Percentiles rank a stretch among this genome's conserved stretches.
Evolutionary conservation across 2,329 filamentous ascomycete genomes (phyloP).

Genomic region (Neonectria coccinea): DNA sequence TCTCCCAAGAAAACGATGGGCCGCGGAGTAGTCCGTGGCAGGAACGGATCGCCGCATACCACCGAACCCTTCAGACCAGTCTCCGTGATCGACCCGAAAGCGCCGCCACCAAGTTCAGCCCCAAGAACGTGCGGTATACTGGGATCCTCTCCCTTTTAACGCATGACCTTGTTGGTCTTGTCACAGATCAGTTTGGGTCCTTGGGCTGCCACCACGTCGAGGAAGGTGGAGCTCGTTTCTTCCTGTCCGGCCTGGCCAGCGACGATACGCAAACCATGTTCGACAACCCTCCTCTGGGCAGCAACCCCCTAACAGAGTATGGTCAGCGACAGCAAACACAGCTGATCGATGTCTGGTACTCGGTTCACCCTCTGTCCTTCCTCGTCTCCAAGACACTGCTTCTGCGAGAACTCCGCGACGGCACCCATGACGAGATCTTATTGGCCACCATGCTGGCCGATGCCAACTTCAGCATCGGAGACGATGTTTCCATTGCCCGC

Average conservation of each 20-base stretch:
- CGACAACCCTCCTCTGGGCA: constrained; percentile 37
- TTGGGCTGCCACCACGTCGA: constrained; percentile 47
- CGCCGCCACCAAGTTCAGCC: constrained; percentile 32
- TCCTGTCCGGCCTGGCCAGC: constrained; percentile 44
- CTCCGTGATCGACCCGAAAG: constrained; percentile 31
- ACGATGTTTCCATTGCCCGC: constrained; percentile 43
- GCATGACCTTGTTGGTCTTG: constrained; percentile 48
- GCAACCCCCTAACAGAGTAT: constrained; percentile 47
- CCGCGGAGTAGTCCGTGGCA: constrained; percentile 39
- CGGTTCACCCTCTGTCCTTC: constrained; percentile 54
- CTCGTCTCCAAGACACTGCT: constrained; percentile 57
- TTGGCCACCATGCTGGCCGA: constrained; percentile 55
- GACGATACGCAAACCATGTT: constrained; percentile 50
- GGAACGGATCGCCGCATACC: constrained; percentile 35
- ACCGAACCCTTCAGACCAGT: constrained; percentile 30
- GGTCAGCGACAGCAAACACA: constrained; percentile 50
- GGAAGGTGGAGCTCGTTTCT: constrained; percentile 43
- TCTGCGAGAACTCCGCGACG: constrained; percentile 52
- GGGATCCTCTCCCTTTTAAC: constrained; percentile 47
- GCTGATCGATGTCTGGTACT: constrained; percentile 57
- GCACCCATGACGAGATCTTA: constrained; percentile 54
- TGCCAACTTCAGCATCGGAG: constrained; percentile 50
- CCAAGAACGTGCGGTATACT: constrained; percentile 39
- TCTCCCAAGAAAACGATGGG: constrained; percentile 31
- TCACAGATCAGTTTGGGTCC: constrained; percentile 47